phyloP scores from a whole-genome alignment of 768 basidiomycete species.

The Leccinum variicolor region DNA sequence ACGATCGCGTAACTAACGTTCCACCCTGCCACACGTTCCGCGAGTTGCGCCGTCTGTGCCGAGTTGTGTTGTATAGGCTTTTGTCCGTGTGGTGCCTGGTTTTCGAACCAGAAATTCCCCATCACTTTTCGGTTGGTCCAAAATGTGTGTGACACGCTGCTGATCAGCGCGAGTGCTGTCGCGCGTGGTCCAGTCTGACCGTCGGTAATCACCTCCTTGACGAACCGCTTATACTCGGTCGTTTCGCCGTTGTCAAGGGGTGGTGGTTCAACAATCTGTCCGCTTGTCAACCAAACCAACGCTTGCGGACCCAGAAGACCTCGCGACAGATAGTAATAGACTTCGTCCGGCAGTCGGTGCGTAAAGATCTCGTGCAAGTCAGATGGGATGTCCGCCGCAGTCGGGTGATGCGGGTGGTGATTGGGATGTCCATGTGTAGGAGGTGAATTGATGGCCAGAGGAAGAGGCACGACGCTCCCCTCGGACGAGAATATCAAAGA shows the following conservation, averaged over 20 bases:
- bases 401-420: slow-evolving; percentile 64
- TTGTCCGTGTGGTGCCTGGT: slow-evolving; percentile 42
- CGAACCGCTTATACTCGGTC: slow-evolving; percentile 89
- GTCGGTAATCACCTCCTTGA: slow-evolving; percentile 95
- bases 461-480: slow-evolving; percentile 74
- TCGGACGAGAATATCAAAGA: slow-evolving; percentile 89
- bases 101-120: slow-evolving; percentile 76
- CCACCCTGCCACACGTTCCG: slow-evolving; percentile 88
- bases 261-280: slow-evolving; percentile 78
- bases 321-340: slow-evolving; percentile 94
- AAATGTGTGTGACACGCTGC: slow-evolving; percentile 71
- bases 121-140: slow-evolving; percentile 79
- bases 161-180: slow-evolving; percentile 84
- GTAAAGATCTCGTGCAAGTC: slow-evolving; percentile 97
- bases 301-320: slow-evolving; percentile 87
- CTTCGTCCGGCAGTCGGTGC: slow-evolving; percentile 88
- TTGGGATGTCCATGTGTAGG: slow-evolving; percentile 48
- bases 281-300: slow-evolving; percentile 91
- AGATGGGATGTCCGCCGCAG: slow-evolving; percentile 81
- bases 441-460: slow-evolving; percentile 59
- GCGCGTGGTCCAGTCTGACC: slow-evolving; percentile 91
- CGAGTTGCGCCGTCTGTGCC: slow-evolving; percentile 77
- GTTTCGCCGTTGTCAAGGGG: slow-evolving; percentile 96
- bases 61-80: slow-evolving; percentile 72
- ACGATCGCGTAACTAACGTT: slow-evolving; percentile 80